phyloP scores from a whole-genome alignment of 1,284 basidiomycete species.

The Schizophyllum amplum region DNA sequence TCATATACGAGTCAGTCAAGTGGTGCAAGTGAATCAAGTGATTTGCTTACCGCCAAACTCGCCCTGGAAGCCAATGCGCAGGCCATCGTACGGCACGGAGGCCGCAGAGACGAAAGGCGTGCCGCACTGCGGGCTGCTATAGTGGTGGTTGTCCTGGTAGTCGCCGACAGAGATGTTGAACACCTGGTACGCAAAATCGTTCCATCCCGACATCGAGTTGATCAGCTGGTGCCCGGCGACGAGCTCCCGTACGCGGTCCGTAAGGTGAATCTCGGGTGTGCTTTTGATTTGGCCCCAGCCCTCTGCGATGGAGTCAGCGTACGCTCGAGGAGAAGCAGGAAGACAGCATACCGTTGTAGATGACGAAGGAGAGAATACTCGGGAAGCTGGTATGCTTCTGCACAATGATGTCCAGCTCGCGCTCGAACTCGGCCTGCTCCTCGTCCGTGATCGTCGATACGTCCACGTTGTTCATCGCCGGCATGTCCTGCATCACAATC shows the following conservation, averaged over 20 bases:
- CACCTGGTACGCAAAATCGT: slow-evolving; percentile 4
- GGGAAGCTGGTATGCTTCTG: slow-evolving; percentile 10
- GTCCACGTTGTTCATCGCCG: slow-evolving; percentile 4
- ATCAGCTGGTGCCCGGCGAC: slow-evolving; percentile 10
- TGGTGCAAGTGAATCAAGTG: slow-evolving; percentile 2
- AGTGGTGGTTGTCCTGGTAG: slow-evolving; percentile 14
- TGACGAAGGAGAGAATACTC: slow-evolving; percentile 9
- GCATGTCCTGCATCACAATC: slow-evolving; percentile 13
- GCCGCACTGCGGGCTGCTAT: slow-evolving; percentile 11
- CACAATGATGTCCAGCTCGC: slow-evolving; percentile 11
- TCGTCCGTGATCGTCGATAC: slow-evolving; percentile 3
- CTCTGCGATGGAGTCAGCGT: slow-evolving; percentile 4
- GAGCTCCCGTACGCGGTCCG: slow-evolving; percentile 4
- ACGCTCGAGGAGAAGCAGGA: neutral
- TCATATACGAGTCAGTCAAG: no score
- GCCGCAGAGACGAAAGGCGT: slow-evolving; percentile 9
- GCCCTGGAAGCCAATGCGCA: slow-evolving; percentile 12
- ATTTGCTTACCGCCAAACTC: slow-evolving; percentile 12
- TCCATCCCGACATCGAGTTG: slow-evolving; percentile 13
- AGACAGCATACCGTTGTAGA: slow-evolving; percentile 10
- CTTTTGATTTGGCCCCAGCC: slow-evolving; percentile 10
- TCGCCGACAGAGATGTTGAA: slow-evolving; percentile 7
- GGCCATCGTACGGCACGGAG: slow-evolving; percentile 5
- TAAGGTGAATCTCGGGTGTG: slow-evolving; percentile 10
- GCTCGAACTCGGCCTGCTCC: slow-evolving; percentile 11